phyloP scores from a whole-genome alignment of 164 flowering plant genomes.

The Berberis vulgaris region DNA sequence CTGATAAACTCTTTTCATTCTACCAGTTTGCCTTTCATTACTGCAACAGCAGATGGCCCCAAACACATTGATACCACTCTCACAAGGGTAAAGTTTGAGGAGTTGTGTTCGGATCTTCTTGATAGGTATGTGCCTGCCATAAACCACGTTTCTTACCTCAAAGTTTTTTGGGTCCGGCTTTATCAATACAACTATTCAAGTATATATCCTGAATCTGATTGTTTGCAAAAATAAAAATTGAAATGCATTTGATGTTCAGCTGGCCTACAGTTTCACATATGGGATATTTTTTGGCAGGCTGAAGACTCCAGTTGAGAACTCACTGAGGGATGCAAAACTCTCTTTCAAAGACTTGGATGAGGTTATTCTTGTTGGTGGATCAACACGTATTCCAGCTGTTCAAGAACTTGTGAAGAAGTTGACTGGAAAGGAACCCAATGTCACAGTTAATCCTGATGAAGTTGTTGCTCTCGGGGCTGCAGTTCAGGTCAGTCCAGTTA shows the following conservation, averaged over 20 bases:
- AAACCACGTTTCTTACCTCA: no score
- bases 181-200: no score
- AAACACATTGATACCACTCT: constrained; percentile 81
- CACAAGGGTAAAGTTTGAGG: constrained; percentile 86
- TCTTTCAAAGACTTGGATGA: constrained; percentile 50
- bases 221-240: no score
- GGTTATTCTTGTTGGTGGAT: constrained; percentile 33
- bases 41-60: constrained; percentile 83
- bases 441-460: constrained; percentile 29
- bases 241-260: no score
- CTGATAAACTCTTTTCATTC: not conserved
- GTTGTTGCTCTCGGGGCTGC: constrained; percentile 80
- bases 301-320: constrained; percentile 53
- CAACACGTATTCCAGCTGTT: constrained; percentile 32
- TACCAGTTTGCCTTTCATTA: constrained; percentile 71
- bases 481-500: constrained; percentile 48
- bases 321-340: constrained; percentile 80
- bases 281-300: constrained; percentile 27
- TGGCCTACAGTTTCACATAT: no score
- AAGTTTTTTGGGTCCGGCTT: no score
- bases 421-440: constrained; percentile 28
- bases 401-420: constrained; percentile 29
- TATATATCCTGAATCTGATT: no score
- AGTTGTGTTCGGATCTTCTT: constrained; percentile 71
- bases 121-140: constrained; percentile 40